phyloP scores from a whole-genome alignment of 2,329 filamentous ascomycete genomes.

The Fusarium protoensiforme region DNA sequence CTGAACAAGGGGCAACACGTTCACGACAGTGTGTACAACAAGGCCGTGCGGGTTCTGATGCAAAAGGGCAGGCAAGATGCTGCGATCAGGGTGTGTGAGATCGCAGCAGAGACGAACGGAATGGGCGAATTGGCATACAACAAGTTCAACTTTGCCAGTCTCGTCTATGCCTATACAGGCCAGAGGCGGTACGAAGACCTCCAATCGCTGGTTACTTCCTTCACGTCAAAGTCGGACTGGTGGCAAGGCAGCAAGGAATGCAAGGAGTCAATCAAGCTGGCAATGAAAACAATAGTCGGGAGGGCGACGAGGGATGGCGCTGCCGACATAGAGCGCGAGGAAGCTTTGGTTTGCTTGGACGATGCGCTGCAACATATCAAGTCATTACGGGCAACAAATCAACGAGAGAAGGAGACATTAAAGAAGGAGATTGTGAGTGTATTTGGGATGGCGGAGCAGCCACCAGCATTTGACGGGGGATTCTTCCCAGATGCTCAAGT shows the following conservation, averaged over 20 bases:
- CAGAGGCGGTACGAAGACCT: constrained; percentile 47
- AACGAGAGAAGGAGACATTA: constrained; percentile 31
- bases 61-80: constrained; percentile 44
- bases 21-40: constrained; percentile 51
- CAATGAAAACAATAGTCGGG: constrained; percentile 48
- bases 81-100: constrained; percentile 48
- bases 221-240: constrained; percentile 46
- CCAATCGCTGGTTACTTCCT: constrained; percentile 44
- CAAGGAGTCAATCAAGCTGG: constrained; percentile 52
- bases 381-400: constrained; percentile 25
- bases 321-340: constrained; percentile 33
- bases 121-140: constrained; percentile 50
- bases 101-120: constrained; percentile 52
- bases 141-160: constrained; percentile 51
- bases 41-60: constrained; percentile 47
- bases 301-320: constrained; percentile 30
- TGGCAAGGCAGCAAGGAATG: constrained; percentile 52
- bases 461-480: constrained; percentile 20
- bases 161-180: constrained; percentile 49
- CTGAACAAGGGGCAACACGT: constrained; percentile 44
- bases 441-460: constrained; percentile 32
- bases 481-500: constrained; percentile 13
- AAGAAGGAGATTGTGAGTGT: constrained; percentile 29
- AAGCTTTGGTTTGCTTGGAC: constrained; percentile 36
- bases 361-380: constrained; percentile 40